These are phyloP conservation scores for Vanilla planifolia DNA, from an alignment of 106 monocot species.

Conservation along the genomic window DNA sequence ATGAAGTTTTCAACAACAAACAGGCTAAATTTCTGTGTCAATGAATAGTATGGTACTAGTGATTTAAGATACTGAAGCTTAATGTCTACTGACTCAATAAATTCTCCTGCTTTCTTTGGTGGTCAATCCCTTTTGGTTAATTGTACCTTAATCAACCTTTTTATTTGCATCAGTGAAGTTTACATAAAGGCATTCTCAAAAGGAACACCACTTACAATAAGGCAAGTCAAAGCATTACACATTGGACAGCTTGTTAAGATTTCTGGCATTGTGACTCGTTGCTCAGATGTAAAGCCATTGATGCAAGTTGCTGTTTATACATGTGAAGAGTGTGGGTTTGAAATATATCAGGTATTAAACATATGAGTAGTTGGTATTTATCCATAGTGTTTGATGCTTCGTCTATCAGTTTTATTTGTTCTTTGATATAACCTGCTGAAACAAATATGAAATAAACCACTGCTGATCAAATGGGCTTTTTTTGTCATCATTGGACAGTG, in stretches of 20 bases:
- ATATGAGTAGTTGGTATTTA: not conserved
- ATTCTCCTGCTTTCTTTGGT: not conserved
- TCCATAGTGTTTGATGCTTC: not conserved
- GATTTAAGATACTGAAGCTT: too few relatives aligned
- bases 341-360: conserved; percentile 86
- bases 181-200: conserved; percentile 95
- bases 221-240: conserved; percentile 91
- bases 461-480: not conserved
- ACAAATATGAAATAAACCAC: not conserved
- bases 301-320: conserved; percentile 99
- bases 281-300: conserved; percentile 97
- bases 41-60: too few relatives aligned
- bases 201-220: conserved; percentile 66
- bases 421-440: not conserved
- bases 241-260: conserved; percentile 97
- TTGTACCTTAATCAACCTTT: conserved; percentile 1
- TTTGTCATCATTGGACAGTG: too few relatives aligned
- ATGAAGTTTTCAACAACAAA: too few relatives aligned
- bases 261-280: conserved; percentile 93
- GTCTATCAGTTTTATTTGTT: not conserved
- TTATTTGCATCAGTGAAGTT: conserved; percentile 59
- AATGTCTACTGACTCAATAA: not conserved
- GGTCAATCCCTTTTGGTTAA: not conserved
- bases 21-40: too few relatives aligned
- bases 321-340: conserved; percentile 97